Conservation (phyloP, 2,329 filamentous ascomycete genomes). For the Beauveria medogensis region DNA sequence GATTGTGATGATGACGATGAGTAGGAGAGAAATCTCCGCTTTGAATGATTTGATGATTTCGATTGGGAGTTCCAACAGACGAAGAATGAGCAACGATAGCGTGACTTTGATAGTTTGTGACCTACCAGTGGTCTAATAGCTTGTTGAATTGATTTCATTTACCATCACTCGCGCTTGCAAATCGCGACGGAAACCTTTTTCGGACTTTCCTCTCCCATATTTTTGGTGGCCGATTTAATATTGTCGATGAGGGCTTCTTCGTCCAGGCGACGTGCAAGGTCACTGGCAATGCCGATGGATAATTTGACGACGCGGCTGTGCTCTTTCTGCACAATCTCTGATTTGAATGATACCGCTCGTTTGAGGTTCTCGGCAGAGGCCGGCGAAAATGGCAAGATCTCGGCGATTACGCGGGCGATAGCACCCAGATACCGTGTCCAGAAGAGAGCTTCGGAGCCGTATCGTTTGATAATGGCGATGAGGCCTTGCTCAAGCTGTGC, state of each 20-base stretch:
- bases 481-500: conserved; percentile 33
- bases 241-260: conserved; percentile 25
- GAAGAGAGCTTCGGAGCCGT: conserved; percentile 33
- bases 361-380: conserved; percentile 25
- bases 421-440: conserved; percentile 48
- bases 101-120: conserved; percentile 18
- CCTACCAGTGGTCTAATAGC: conserved; percentile 6
- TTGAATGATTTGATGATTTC: conserved; percentile 4
- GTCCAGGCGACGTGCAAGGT: conserved; percentile 23
- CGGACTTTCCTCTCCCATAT: conserved; percentile 22
- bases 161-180: conserved; percentile 1
- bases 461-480: conserved; percentile 31
- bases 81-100: not conserved
- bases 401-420: conserved; percentile 35
- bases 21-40: conserved; percentile 10
- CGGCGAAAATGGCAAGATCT: conserved; percentile 35
- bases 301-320: conserved; percentile 29
- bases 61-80: conserved; percentile 7
- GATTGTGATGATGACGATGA: conserved; percentile 21
- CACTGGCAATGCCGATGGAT: conserved; percentile 25
- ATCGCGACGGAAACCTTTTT: conserved; percentile 25
- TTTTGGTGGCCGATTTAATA: conserved; percentile 28
- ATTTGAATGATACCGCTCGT: conserved; percentile 23
- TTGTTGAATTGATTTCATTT: not conserved
- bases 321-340: conserved; percentile 19